Conservation (phyloP, 148 eudicot species). For the Rhododendron ovatum region DNA sequence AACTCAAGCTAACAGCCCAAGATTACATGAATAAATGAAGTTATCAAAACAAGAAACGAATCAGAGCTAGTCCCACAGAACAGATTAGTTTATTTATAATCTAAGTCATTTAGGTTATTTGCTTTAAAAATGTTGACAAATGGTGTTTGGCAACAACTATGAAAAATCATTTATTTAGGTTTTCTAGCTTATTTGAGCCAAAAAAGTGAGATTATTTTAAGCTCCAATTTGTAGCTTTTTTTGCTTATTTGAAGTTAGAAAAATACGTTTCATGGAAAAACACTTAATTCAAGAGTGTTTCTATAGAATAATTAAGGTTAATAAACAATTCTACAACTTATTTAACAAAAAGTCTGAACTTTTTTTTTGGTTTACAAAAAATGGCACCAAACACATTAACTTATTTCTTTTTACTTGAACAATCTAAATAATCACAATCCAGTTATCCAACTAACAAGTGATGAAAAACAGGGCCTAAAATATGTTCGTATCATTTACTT, state of each 20-base stretch:
- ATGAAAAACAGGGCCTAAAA: background rate
- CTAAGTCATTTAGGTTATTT: background rate
- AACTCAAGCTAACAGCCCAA: background rate
- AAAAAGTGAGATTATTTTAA: background rate
- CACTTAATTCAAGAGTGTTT: background rate
- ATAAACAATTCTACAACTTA: background rate
- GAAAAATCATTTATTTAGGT: no score
- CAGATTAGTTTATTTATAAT: background rate
- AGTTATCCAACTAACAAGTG: background rate
- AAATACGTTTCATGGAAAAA: background rate
- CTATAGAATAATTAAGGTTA: background rate
- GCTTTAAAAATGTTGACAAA: background rate
- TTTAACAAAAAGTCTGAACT: no score
- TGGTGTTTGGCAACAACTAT: background rate
- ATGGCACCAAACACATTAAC: background rate
- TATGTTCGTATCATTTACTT: background rate
- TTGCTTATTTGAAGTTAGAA: background rate
- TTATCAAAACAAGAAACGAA: background rate
- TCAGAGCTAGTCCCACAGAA: background rate
- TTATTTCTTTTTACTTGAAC: background rate
- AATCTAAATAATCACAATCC: background rate
- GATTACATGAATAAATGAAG: background rate
- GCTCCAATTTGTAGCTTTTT: background rate
- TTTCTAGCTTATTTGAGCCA: background rate
- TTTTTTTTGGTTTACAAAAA: no score